These are phyloP conservation scores for Gnomoniopsis smithogilvyi DNA, from an alignment of 2,329 filamentous ascomycete species.

Conservation along the genomic window DNA sequence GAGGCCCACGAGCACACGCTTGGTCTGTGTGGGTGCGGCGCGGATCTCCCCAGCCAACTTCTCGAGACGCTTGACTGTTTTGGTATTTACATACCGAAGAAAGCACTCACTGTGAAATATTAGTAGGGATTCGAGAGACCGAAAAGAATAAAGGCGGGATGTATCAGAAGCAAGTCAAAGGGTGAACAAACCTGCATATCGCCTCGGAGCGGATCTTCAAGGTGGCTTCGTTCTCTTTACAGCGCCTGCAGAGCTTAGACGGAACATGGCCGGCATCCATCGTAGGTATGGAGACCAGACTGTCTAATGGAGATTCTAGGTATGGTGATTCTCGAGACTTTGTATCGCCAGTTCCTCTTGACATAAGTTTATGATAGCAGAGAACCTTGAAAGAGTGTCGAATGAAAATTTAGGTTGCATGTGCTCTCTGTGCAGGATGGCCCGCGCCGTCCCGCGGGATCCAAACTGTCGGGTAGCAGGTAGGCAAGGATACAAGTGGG, in stretches of 20 bases:
- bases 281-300: too few species aligned
- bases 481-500: background rate
- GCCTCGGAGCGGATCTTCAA: conserved; percentile 56
- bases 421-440: conserved; percentile 2
- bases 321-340: too few species aligned
- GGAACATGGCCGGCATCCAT: conserved; percentile 19
- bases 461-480: conserved; percentile 1
- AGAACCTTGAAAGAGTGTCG: background rate
- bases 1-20: conserved; percentile 69
- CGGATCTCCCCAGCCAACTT: conserved; percentile 48
- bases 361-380: background rate
- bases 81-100: conserved; percentile 70
- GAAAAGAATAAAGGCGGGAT: background rate
- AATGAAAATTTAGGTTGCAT: conserved; percentile 1
- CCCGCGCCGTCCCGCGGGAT: conserved; percentile 10
- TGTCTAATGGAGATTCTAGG: background rate
- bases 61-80: conserved; percentile 70
- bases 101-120: conserved; percentile 64
- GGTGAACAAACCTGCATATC: conserved; percentile 51
- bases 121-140: background rate
- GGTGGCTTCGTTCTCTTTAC: conserved; percentile 45
- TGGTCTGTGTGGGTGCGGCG: conserved; percentile 30
- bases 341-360: too few species aligned
- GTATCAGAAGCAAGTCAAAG: background rate
- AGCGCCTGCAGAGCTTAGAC: conserved; percentile 49